Evolutionary conservation across 305 asterid species (phyloP).

Genomic region (Withania somnifera): DNA sequence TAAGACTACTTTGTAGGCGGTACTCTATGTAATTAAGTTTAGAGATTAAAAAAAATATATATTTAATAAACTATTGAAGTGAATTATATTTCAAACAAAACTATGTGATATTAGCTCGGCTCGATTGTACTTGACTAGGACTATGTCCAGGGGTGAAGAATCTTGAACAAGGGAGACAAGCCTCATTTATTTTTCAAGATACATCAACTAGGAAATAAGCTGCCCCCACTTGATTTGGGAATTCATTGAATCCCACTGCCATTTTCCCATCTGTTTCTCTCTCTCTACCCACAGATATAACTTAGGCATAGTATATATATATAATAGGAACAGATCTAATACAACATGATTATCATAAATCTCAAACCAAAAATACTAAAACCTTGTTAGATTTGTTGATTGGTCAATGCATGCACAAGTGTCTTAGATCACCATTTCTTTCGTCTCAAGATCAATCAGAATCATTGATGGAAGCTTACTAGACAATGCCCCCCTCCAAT

Average conservation of each 20-base stretch:
- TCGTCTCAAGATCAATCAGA: too few species aligned
- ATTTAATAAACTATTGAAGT: too few species aligned
- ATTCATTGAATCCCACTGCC: constrained; percentile 61
- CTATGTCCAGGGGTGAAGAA: constrained; percentile 42
- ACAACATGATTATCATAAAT: not conserved
- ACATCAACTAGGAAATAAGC: constrained; percentile 21
- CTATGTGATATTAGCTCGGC: too few species aligned
- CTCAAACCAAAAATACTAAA: not conserved
- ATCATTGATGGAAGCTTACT: too few species aligned
- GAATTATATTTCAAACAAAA: too few species aligned
- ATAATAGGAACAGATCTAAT: not conserved
- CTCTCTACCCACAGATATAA: not conserved
- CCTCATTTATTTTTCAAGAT: constrained; percentile 10
- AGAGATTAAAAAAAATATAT: not conserved
- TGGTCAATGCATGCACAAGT: not conserved
- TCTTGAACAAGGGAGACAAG: constrained; percentile 23
- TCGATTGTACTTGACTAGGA: not conserved
- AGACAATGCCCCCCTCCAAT: too few species aligned
- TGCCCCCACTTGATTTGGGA: constrained; percentile 37
- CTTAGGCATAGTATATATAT: not conserved
- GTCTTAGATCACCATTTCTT: too few species aligned
- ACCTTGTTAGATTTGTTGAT: not conserved
- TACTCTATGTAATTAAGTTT: not conserved
- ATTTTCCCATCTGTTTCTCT: not conserved
- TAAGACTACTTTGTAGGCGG: not conserved